Conservation (phyloP, 1,284 basidiomycete species). For the Pisolithus thermaeus region DNA sequence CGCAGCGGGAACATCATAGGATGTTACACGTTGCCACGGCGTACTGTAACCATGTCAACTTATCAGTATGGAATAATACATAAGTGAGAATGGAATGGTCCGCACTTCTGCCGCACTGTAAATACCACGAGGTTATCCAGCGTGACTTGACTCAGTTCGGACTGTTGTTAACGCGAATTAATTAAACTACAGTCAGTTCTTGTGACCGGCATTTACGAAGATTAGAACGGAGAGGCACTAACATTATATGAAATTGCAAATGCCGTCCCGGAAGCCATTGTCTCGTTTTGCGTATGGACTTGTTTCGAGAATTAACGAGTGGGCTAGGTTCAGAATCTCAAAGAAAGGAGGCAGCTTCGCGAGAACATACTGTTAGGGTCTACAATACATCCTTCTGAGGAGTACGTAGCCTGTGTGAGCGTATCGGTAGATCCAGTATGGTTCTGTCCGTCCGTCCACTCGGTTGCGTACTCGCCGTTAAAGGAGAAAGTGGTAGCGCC, state of each 20-base stretch:
- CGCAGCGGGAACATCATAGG: slow-evolving; percentile 40
- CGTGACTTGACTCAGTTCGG: slow-evolving; percentile 30
- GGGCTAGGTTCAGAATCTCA: not conserved
- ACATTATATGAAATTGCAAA: slow-evolving; percentile 42
- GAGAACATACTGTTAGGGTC: slow-evolving; percentile 33
- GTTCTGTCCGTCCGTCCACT: slow-evolving; percentile 11
- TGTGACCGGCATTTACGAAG: not conserved
- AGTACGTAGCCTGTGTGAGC: slow-evolving; percentile 2
- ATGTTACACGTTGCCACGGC: slow-evolving; percentile 41
- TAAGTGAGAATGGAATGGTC: not conserved
- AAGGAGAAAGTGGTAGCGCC: slow-evolving; percentile 38
- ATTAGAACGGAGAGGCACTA: not conserved
- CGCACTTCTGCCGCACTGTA: slow-evolving; percentile 27
- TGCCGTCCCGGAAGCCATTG: slow-evolving; percentile 39
- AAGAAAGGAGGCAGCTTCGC: not conserved
- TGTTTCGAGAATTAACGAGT: slow-evolving; percentile 19
- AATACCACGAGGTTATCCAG: slow-evolving; percentile 30
- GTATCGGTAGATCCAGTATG: slow-evolving; percentile 7
- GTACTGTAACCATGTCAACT: slow-evolving; percentile 30
- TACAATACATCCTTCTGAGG: slow-evolving; percentile 27
- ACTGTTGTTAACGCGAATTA: slow-evolving; percentile 13
- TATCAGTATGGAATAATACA: not conserved
- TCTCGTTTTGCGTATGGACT: slow-evolving; percentile 35
- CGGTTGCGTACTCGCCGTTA: slow-evolving; percentile 18
- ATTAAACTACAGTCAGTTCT: not conserved